Evolutionary conservation across 1,139 yeast genomes (phyloP), one percentile per base, ranked within the genome.

Genomic region (Debaryomyces sp.): DNA sequence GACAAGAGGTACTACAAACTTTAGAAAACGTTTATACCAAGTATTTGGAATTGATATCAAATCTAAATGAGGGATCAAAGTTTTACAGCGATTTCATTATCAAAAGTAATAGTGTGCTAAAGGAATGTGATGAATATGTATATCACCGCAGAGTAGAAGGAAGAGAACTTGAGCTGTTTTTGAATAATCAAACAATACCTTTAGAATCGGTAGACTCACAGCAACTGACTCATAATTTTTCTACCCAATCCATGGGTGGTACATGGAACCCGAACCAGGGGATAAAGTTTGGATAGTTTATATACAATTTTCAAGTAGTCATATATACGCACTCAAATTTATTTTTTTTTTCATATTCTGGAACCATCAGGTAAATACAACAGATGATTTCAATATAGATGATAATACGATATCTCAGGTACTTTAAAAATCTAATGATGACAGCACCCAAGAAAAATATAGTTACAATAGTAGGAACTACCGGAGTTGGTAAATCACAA

Each of bases 401-500:
- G 44, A 46, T 54, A 43, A 36, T 52, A 36, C 47, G 64, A 47
- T 57, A 60, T 48, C 45, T 67, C 1, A 52, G 60, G 35, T 67
- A 65, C 53, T 29, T 60, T 26, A 63, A 58, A 47, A 67, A 64
- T 47, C 45, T 56, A 29, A 47, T 61, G 17, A 66, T 62, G 63
- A 62, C 70, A 7, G 50, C 54, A 43, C 67, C 71, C 7, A 68
- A 68, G 55, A 68, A 68, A 55, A 68, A 66, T 49, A 63, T 89
- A 9, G 77, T 89, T 27, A 83, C 89, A 24, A 82, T 89, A n/a
- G 89, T 89, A 6, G 99, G 99, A 0, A 92, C 97, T 34, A 94
- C 99, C 0, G 99, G 99, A 0, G 98, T 91, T n/a, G 99, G 99
- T 0, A 94, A 94, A 63, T 92, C 97, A 0, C 89, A 91, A 59